Conservation (phyloP, 1,139 yeast species). For the Yamadazyma songkhlaensis region DNA sequence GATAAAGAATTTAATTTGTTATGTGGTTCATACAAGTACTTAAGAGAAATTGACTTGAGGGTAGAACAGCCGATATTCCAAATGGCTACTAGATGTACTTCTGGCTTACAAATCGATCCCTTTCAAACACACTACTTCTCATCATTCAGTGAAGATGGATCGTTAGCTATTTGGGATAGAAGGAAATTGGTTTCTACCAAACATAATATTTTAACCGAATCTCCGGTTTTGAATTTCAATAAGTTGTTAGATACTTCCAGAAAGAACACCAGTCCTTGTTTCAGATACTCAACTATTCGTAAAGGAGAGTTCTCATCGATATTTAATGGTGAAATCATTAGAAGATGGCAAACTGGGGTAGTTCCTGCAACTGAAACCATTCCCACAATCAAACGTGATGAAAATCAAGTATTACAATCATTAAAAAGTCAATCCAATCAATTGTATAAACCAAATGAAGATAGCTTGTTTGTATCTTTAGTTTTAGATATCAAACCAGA, state of each 20-base stretch:
- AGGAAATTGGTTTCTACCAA: slow-evolving; percentile 48
- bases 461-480: slow-evolving; percentile 68
- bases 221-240: slow-evolving; percentile 65
- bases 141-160: slow-evolving; percentile 80
- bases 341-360: slow-evolving; percentile 78
- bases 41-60: slow-evolving; percentile 77
- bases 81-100: slow-evolving; percentile 71
- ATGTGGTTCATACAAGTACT: slow-evolving; percentile 74
- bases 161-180: slow-evolving; percentile 85
- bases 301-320: slow-evolving; percentile 77
- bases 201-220: slow-evolving; percentile 30
- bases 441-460: slow-evolving; percentile 38
- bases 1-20: slow-evolving; percentile 55
- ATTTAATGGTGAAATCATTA: slow-evolving; percentile 71
- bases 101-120: slow-evolving; percentile 69
- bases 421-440: slow-evolving; percentile 35
- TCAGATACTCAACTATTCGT: slow-evolving; percentile 67
- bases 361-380: slow-evolving; percentile 25
- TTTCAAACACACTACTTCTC: slow-evolving; percentile 62
- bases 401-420: slow-evolving; percentile 19
- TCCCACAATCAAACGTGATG: background rate
- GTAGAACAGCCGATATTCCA: slow-evolving; percentile 69
- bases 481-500: slow-evolving; percentile 77
- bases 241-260: slow-evolving; percentile 66
- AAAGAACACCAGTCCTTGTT: slow-evolving; percentile 60